These are phyloP conservation scores for Macadamia tetraphylla DNA, from an alignment of 164 flowering plant species.

Conservation along the genomic window DNA sequence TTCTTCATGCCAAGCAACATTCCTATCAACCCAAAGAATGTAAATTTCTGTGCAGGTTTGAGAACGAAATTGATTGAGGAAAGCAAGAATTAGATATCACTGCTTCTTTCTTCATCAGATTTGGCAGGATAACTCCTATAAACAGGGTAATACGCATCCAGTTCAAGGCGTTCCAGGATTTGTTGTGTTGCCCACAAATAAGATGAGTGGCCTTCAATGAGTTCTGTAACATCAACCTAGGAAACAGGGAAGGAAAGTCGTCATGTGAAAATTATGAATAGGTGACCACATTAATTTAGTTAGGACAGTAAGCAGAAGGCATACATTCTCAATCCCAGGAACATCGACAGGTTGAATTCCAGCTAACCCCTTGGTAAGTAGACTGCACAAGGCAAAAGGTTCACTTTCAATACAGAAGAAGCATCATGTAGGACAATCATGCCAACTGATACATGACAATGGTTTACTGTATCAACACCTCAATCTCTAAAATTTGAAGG, in stretches of 20 bases:
- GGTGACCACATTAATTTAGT: not conserved
- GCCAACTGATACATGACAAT: too few species aligned
- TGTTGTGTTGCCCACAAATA: conserved; percentile 71
- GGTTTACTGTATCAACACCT: too few species aligned
- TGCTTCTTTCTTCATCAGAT: conserved; percentile 6
- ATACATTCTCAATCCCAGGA: conserved; percentile 89
- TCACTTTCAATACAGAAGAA: not conserved
- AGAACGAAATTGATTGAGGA: not conserved
- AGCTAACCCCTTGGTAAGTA: conserved; percentile 86
- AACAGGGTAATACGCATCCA: conserved; percentile 73
- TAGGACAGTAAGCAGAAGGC: conserved; percentile 9
- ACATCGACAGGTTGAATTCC: conserved; percentile 80
- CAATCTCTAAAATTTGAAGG: too few species aligned
- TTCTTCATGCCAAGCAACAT: not conserved
- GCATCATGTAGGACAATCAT: not conserved
- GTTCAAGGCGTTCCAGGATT: conserved; percentile 68
- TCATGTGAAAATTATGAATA: not conserved
- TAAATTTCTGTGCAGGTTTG: not conserved
- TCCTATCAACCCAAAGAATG: not conserved
- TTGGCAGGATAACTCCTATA: conserved; percentile 28
- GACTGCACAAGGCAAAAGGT: conserved; percentile 34
- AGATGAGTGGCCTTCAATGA: conserved; percentile 43
- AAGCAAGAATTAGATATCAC: not conserved
- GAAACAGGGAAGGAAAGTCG: not conserved
- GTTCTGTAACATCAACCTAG: conserved; percentile 46